Base-by-base conservation (phyloP, 2,329 filamentous ascomycete species). In the Thelonectria discophora region DNA sequence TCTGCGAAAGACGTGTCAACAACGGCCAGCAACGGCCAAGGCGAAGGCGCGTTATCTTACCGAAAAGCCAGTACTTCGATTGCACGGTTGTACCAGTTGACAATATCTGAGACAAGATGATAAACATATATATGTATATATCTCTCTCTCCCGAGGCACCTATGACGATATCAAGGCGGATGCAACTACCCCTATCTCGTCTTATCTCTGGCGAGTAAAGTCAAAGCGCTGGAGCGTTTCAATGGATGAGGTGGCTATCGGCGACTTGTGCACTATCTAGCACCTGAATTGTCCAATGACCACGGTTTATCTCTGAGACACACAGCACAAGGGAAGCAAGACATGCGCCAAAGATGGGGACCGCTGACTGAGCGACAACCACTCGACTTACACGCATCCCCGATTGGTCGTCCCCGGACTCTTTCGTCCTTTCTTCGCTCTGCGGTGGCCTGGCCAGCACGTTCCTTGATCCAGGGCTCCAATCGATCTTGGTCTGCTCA, bases 321-420 rank as follows among this genome's bases (percentile, higher is more conserved):
- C 20, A 20, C 42, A 45, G 40, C 32, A 5, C 27, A 63, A 55
- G 49, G 57, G 55, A 68, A 47, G 49, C 53, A 64, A 66, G 64
- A 71, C 64, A 68, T 69, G 70, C 54, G 17, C 57, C 60, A 67
- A 47, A 54, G 43, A 18, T 17, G 30, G 59, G 66, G 66, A 69
- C 67, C 62, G 64, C 50, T 64, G 64, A 69, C 69, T 67, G 32
- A 62, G 51, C 67, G 58, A 63, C 68, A 68, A 65, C 43, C 50
- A 24, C 48, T 54, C 55, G 55, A 47, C 60, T 54, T 39, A 60
- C 52, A 43, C 42, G 24, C 37, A n/a, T 17, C 59, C 50, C 56
- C 64, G 70, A 74, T 74, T 74, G 72, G 72, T 53, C 57, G 64
- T 57, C 72, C 72, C 72, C 72, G 65, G 72, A 74, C 69, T 72